Conservation (phyloP, 495 filamentous ascomycete genomes). For the Annulohypoxylon maeteangense region DNA sequence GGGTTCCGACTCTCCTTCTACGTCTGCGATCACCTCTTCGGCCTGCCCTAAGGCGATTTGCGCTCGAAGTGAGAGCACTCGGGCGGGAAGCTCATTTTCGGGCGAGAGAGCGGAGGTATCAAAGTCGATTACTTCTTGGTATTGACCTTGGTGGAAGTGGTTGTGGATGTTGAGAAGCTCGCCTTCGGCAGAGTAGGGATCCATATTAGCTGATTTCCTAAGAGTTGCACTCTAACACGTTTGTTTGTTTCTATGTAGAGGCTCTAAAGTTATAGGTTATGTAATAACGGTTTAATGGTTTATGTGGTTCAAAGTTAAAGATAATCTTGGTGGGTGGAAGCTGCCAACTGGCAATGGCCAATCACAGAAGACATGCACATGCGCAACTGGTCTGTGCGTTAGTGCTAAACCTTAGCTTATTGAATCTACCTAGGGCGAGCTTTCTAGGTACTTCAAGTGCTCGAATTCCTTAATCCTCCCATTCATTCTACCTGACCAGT, state of each 20-base stretch:
- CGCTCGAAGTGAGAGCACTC: constrained; percentile 81
- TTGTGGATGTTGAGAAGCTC: constrained; percentile 96
- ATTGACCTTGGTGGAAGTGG: constrained; percentile 93
- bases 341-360: constrained; percentile 29
- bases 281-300: not conserved
- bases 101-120: constrained; percentile 77
- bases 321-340: constrained; percentile 8
- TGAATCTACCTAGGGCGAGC: not conserved
- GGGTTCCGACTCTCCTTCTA: constrained; percentile 72
- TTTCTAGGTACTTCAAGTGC: not conserved
- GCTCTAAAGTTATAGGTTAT: constrained; percentile 2
- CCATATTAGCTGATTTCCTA: constrained; percentile 66
- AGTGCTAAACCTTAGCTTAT: not conserved
- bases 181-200: constrained; percentile 95
- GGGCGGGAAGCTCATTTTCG: constrained; percentile 81
- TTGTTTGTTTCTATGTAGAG: not conserved
- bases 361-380: not conserved
- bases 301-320: not conserved
- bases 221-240: not conserved
- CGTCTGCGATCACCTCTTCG: constrained; percentile 73
- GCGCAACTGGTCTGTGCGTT: constrained; percentile 22
- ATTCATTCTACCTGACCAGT: not conserved
- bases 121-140: constrained; percentile 82
- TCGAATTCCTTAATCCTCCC: not conserved
- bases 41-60: constrained; percentile 82